Evolutionary conservation across 345 rosid species (phyloP).

Genomic region (Gossypium rotundifolium): DNA sequence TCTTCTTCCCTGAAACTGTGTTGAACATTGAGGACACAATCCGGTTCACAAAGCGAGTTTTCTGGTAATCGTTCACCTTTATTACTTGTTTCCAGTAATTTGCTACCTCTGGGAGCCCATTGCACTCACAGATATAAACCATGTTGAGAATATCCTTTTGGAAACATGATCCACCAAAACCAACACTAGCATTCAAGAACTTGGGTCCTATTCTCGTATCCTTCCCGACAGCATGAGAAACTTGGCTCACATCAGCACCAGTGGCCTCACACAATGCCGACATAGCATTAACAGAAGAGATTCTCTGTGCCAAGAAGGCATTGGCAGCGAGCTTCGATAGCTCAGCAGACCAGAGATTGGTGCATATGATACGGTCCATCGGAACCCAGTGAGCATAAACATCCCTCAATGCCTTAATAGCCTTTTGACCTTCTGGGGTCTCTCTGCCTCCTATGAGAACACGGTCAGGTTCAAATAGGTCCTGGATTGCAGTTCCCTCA

Average conservation of each 20-base stretch:
- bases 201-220: slow-evolving; percentile 64
- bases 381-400: slow-evolving; percentile 78
- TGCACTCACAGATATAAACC: slow-evolving; percentile 64
- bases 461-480: slow-evolving; percentile 49
- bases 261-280: slow-evolving; percentile 76
- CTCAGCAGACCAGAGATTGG: slow-evolving; percentile 77
- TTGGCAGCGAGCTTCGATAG: slow-evolving; percentile 75
- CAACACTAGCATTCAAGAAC: slow-evolving; percentile 67
- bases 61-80: slow-evolving; percentile 68
- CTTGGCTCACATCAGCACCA: slow-evolving; percentile 60
- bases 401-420: slow-evolving; percentile 42
- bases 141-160: slow-evolving; percentile 64
- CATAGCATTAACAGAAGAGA: slow-evolving; percentile 72
- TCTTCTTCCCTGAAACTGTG: slow-evolving; percentile 55
- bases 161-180: slow-evolving; percentile 72
- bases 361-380: slow-evolving; percentile 47
- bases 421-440: slow-evolving; percentile 48
- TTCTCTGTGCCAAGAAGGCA: slow-evolving; percentile 67
- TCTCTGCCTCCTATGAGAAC: slow-evolving; percentile 70
- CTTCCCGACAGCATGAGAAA: slow-evolving; percentile 53
- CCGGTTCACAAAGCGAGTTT: slow-evolving; percentile 55
- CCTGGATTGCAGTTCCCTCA: slow-evolving; percentile 63
- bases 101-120: slow-evolving; percentile 63
- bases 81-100: slow-evolving; percentile 74
- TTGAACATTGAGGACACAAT: slow-evolving; percentile 63